Evolutionary conservation across 768 basidiomycete genomes (phyloP), one percentile per base, ranked within the genome.

Genomic region (Boletus bicolor): DNA sequence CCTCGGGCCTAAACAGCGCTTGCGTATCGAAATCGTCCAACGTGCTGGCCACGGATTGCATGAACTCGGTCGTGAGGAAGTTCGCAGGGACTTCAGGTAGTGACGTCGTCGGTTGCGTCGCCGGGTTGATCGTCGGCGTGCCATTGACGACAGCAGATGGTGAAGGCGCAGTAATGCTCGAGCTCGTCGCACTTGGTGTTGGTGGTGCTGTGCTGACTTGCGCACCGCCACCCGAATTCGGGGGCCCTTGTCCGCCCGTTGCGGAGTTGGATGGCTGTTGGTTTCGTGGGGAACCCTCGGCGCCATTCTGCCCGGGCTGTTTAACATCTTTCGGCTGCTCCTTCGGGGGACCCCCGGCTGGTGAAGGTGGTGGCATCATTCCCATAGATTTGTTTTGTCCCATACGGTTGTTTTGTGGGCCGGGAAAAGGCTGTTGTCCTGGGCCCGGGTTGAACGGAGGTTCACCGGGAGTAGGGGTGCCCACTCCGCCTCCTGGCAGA

Each of bases 341-440:
- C 56, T 70, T 68, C 30, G 64, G 55, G 45, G 67, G 68, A 56
- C 64, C 64, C 47, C 65, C 61, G 1, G 75, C 77, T 39, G 83
- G 80, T 6, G 82, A 82, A 5, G 82, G 82, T 0, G 82, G 82
- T n/a, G 66, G 62, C 68, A 76, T 73, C 79, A 81, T 82, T 15
- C 66, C 69, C 73, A 75, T 77, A 1, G 73, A 65, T 50, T 75
- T 76, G 32, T 42, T 54, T 59, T 65, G 74, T 26, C 57, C 72
- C 61, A 64, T 38, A 53, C 65, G 62, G 57, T 56, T 56, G 70
- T 70, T 56, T 72, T 70, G 64, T 21, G 72, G 49, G 53, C 73
- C 56, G 60, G 71, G 54, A 48, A 75, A 75, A 11, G 68, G 66
- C n/a, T 59, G 62, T 47, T 73, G 73, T 19, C 70, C 70, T 51